These are phyloP conservation scores for Graphium sp. DNA, from an alignment of 2,329 filamentous ascomycete species.

Conservation along the genomic window DNA sequence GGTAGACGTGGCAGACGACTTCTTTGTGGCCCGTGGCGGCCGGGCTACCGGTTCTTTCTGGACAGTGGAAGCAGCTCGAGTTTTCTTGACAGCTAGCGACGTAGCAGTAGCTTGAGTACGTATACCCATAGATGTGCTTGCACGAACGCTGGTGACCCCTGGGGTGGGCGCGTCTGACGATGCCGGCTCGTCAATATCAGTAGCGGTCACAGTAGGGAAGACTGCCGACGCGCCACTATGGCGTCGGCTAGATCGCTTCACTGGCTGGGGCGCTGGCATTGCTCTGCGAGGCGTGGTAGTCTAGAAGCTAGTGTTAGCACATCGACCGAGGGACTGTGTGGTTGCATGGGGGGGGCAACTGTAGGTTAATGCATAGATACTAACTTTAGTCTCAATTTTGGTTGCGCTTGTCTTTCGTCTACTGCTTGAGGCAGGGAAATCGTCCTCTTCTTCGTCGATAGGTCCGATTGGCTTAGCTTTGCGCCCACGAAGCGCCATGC, in stretches of 20 bases:
- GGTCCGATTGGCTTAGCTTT: conserved; percentile 40
- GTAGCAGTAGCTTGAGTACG: conserved; percentile 1
- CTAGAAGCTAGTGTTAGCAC: background rate
- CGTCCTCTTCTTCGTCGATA: conserved; percentile 30
- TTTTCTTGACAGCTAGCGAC: conserved; percentile 3
- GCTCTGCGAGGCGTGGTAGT: conserved; percentile 9
- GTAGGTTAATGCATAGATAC: background rate
- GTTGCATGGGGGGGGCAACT: background rate
- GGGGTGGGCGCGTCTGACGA: background rate
- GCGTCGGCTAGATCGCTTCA: conserved; percentile 23
- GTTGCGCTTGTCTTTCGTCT: conserved; percentile 44
- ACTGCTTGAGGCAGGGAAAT: conserved; percentile 19
- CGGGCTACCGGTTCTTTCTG: conserved; percentile 18
- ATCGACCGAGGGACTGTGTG: background rate
- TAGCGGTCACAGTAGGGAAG: conserved; percentile 5
- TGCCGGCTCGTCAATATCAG: background rate
- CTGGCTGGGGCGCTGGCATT: conserved; percentile 9
- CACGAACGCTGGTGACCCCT: background rate
- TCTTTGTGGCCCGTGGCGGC: conserved; percentile 18
- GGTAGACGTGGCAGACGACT: conserved; percentile 11
- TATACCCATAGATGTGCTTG: conserved; percentile 2
- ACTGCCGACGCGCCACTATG: conserved; percentile 29
- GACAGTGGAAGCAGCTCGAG: conserved; percentile 3
- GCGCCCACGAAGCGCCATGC: conserved; percentile 59
- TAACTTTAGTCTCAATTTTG: conserved; percentile 19